Conservation (phyloP, 257 asterid species). For the Buddleja alternifolia region DNA sequence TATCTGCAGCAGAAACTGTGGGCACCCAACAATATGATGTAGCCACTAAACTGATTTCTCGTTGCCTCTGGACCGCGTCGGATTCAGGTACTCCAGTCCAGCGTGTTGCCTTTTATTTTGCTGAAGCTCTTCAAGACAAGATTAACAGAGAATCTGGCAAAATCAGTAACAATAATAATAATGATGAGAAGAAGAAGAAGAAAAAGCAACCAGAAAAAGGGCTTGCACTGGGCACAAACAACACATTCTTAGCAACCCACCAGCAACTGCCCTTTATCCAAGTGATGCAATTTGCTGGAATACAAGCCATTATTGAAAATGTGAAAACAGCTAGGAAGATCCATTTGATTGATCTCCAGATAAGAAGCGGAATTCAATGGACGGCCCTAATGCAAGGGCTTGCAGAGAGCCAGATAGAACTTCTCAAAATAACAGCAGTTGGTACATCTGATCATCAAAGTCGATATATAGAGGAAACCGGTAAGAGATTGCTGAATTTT, state of each 20-base stretch:
- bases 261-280: constrained; percentile 61
- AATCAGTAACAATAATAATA: background rate
- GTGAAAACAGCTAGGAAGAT: constrained; percentile 40
- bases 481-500: constrained; percentile 48
- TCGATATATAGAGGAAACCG: constrained; percentile 45
- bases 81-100: constrained; percentile 55
- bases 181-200: background rate
- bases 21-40: constrained; percentile 36
- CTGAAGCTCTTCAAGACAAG: constrained; percentile 53
- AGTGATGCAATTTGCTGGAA: constrained; percentile 57
- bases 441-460: constrained; percentile 40
- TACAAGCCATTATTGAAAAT: constrained; percentile 55
- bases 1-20: constrained; percentile 62
- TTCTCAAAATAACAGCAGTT: constrained; percentile 58
- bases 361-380: constrained; percentile 73
- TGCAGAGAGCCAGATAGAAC: constrained; percentile 32
- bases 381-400: constrained; percentile 69
- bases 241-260: constrained; percentile 52
- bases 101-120: constrained; percentile 55
- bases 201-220: constrained; percentile 7
- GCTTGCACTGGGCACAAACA: constrained; percentile 46
- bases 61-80: constrained; percentile 47
- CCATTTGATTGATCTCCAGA: constrained; percentile 68
- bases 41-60: constrained; percentile 43
- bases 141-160: constrained; percentile 43